These are phyloP conservation scores for Monosporascus sp. DNA, from an alignment of 2,329 filamentous ascomycete species.

Conservation along the genomic window DNA sequence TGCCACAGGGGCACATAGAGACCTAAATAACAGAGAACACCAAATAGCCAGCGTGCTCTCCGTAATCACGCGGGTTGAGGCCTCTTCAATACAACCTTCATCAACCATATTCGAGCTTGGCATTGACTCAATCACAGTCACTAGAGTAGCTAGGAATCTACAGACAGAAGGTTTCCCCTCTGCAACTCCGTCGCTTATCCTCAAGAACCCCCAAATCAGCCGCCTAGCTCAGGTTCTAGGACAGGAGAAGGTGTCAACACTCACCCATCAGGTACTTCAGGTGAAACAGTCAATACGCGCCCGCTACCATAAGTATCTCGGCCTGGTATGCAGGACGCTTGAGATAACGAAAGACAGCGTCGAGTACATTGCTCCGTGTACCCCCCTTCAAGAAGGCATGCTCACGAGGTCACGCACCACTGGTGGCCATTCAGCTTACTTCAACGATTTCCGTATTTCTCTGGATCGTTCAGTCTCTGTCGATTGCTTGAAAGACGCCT, in stretches of 20 bases:
- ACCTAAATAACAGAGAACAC: conserved; percentile 32
- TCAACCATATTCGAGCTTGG: conserved; percentile 81
- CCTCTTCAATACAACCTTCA: conserved; percentile 39
- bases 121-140: conserved; percentile 80
- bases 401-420: conserved; percentile 61
- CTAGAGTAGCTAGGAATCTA: conserved; percentile 61
- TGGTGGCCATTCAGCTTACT: conserved; percentile 58
- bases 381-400: conserved; percentile 81
- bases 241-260: conserved; percentile 6
- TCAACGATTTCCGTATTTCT: conserved; percentile 65
- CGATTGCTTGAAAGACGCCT: conserved; percentile 47
- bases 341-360: conserved; percentile 46
- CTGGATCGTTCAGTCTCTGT: conserved; percentile 42
- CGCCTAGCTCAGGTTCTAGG: conserved; percentile 38
- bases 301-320: conserved; percentile 55
- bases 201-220: conserved; percentile 52
- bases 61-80: conserved; percentile 42
- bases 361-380: conserved; percentile 75
- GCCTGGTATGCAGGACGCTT: conserved; percentile 47
- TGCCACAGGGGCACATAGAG: conserved; percentile 9
- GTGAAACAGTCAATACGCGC: conserved; percentile 58
- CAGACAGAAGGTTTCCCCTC: conserved; percentile 55
- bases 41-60: conserved; percentile 50
- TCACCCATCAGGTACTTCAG: conserved; percentile 32
- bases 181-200: conserved; percentile 60